These are phyloP conservation scores for Babesia sp. DNA, from an alignment of 169 alveolate genomes.

Conservation along the genomic window DNA sequence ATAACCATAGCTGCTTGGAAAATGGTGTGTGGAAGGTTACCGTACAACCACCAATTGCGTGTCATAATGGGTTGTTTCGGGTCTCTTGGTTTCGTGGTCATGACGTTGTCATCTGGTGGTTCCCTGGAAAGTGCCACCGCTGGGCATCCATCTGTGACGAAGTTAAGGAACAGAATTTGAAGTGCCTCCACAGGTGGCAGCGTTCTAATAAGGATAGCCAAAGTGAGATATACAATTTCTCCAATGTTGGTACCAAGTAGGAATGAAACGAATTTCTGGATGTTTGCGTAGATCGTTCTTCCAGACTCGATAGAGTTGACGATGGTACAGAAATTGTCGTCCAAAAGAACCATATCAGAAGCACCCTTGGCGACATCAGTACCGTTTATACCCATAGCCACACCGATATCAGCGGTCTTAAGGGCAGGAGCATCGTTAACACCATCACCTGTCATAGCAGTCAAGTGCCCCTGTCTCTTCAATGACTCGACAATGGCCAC, in stretches of 20 bases:
- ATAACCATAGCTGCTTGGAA: conserved; percentile 86
- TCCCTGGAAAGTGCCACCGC: conserved; percentile 91
- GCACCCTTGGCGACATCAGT: conserved; percentile 88
- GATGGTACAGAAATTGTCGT: conserved; percentile 87
- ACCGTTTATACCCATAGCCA: conserved; percentile 94
- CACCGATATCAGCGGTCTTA: conserved; percentile 90
- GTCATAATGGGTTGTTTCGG: conserved; percentile 88
- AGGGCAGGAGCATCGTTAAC: conserved; percentile 91
- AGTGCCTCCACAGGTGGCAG: conserved; percentile 90
- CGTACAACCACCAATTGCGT: conserved; percentile 88
- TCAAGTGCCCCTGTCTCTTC: conserved; percentile 87
- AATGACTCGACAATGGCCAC: conserved; percentile 87
- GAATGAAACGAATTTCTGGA: conserved; percentile 91
- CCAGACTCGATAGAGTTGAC: conserved; percentile 90
- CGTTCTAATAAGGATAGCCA: conserved; percentile 81
- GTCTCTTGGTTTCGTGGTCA: conserved; percentile 87
- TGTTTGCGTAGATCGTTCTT: conserved; percentile 88
- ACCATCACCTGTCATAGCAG: conserved; percentile 92
- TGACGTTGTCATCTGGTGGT: conserved; percentile 87
- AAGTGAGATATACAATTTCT: conserved; percentile 84
- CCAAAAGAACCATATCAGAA: conserved; percentile 81
- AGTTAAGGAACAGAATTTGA: conserved; percentile 86
- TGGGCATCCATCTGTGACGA: conserved; percentile 91
- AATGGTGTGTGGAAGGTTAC: conserved; percentile 87
- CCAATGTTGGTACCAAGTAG: conserved; percentile 91